These are phyloP conservation scores for Polyporus arcularius DNA, from an alignment of 768 basidiomycete species.

Conservation along the genomic window DNA sequence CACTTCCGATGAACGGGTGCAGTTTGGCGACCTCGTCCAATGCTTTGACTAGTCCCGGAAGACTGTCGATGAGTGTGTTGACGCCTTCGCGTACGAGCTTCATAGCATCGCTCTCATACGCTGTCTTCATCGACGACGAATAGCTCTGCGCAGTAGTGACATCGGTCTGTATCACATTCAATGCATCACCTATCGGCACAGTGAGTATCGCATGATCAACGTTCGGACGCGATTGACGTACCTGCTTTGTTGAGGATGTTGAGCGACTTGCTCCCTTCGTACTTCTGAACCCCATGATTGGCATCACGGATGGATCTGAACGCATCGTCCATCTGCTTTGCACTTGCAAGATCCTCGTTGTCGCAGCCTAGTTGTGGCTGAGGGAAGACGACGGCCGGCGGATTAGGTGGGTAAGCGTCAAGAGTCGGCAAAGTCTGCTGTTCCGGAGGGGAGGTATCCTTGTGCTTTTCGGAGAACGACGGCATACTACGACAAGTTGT, in stretches of 20 bases:
- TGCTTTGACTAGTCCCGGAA: conserved; percentile 29
- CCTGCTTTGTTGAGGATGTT: conserved; percentile 8
- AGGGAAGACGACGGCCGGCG: not conserved
- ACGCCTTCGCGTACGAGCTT: conserved; percentile 21
- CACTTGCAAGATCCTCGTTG: not conserved
- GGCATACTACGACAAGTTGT: not conserved
- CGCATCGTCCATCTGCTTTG: not conserved
- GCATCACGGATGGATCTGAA: not conserved
- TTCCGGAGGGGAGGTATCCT: conserved; percentile 2
- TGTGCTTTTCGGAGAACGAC: conserved; percentile 1
- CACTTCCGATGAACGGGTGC: conserved; percentile 32
- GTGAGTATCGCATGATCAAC: not conserved
- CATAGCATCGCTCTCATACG: not conserved
- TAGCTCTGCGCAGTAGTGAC: not conserved
- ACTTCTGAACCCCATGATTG: not conserved
- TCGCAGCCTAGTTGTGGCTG: not conserved
- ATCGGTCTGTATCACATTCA: not conserved
- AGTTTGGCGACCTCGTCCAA: conserved; percentile 30
- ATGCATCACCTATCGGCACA: not conserved
- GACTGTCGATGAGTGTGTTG: conserved; percentile 24
- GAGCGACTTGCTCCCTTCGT: not conserved
- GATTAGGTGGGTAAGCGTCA: not conserved
- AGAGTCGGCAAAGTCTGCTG: not conserved
- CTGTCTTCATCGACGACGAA: not conserved
- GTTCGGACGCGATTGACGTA: not conserved